A percentile compares a stretch with the other conserved stretches of the same genome.
Evolutionary conservation across 306 rosid species (phyloP).

Genomic region (Vigna trinervia): DNA sequence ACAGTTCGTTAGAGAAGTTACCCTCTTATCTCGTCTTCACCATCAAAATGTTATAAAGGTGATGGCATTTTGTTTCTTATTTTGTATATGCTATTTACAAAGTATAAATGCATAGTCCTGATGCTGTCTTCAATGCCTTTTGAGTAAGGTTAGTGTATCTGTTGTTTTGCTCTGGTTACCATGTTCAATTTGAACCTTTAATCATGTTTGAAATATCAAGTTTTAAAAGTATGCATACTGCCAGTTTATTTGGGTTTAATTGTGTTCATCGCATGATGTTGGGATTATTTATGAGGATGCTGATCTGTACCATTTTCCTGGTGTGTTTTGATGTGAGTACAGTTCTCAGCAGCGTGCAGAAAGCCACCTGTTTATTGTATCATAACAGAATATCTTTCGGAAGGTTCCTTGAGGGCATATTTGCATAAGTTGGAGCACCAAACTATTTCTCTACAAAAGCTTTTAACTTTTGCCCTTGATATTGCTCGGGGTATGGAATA

Average conservation of each 20-base stretch:
- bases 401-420: slow-evolving; percentile 91
- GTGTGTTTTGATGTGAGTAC: slow-evolving; percentile 51
- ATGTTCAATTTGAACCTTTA: slow-evolving; percentile 14
- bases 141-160: slow-evolving; percentile 23
- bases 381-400: slow-evolving; percentile 78
- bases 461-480: slow-evolving; percentile 74
- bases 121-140: slow-evolving; percentile 23
- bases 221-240: slow-evolving; percentile 11
- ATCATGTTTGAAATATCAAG: not conserved
- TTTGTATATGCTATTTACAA: not conserved
- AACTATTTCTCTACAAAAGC: slow-evolving; percentile 61
- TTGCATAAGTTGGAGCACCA: slow-evolving; percentile 73
- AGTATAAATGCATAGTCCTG: slow-evolving; percentile 13
- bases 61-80: slow-evolving; percentile 31
- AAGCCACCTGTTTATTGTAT: slow-evolving; percentile 84
- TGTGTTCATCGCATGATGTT: slow-evolving; percentile 52
- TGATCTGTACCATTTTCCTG: slow-evolving; percentile 22
- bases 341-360: slow-evolving; percentile 90
- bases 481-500: slow-evolving; percentile 92
- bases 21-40: slow-evolving; percentile 80
- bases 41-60: slow-evolving; percentile 89
- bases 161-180: not conserved
- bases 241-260: slow-evolving; percentile 29
- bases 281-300: slow-evolving; percentile 7
- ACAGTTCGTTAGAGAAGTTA: slow-evolving; percentile 79